Evolutionary conservation across 768 basidiomycete species (phyloP).

Genomic region (Mycena floridula): DNA sequence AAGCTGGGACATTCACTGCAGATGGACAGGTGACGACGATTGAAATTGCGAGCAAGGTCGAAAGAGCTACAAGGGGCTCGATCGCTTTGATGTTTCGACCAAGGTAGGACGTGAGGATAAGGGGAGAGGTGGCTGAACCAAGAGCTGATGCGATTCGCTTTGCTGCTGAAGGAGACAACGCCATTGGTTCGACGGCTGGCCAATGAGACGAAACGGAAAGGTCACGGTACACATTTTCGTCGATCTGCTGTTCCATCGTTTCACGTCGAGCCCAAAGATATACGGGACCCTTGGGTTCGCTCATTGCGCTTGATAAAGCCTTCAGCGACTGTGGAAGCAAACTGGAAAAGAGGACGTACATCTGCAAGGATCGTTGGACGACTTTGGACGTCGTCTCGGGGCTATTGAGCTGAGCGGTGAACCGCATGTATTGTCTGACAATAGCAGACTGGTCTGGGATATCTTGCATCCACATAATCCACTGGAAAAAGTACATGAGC

Average conservation of each 20-base stretch:
- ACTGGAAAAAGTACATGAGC: not conserved
- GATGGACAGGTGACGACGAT: conserved; percentile 46
- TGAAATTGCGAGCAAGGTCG: conserved; percentile 47
- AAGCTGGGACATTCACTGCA: conserved; percentile 47
- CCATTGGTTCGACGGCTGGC: conserved; percentile 45
- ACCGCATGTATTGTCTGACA: conserved; percentile 72
- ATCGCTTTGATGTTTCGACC: conserved; percentile 50
- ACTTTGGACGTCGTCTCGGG: conserved; percentile 44
- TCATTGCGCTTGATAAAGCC: conserved; percentile 43
- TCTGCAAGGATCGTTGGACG: conserved; percentile 56
- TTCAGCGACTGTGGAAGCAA: not conserved
- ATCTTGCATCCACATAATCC: conserved; percentile 33
- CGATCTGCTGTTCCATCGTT: conserved; percentile 59
- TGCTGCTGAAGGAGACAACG: conserved; percentile 34
- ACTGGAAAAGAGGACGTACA: conserved; percentile 30
- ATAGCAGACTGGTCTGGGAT: conserved; percentile 67
- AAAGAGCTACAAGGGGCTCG: conserved; percentile 37
- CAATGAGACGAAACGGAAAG: conserved; percentile 29
- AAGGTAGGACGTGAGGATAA: conserved; percentile 60
- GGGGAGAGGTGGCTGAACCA: conserved; percentile 41
- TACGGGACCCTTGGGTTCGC: conserved; percentile 66
- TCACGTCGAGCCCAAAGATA: conserved; percentile 74
- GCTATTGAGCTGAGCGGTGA: conserved; percentile 52
- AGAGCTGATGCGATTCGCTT: conserved; percentile 42
- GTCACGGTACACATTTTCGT: conserved; percentile 26